A percentile compares a stretch with the other conserved stretches of the same genome.
phyloP scores from a whole-genome alignment of 1,284 basidiomycete species.

The Puccinia novopanici region DNA sequence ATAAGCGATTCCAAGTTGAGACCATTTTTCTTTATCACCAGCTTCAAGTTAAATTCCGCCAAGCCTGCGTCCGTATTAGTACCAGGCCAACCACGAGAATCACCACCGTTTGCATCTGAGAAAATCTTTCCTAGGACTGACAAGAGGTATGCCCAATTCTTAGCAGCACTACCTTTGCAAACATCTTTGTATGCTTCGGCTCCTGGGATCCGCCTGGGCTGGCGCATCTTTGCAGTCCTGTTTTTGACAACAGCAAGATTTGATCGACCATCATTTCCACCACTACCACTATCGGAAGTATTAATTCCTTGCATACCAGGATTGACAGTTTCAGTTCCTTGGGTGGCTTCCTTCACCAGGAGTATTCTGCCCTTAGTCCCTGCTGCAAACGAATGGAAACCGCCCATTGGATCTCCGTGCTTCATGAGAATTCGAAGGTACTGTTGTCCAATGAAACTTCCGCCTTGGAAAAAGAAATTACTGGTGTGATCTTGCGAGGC shows the following conservation, averaged over 20 bases:
- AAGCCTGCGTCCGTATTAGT: not conserved
- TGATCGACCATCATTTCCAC: no score
- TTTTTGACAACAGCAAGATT: not conserved
- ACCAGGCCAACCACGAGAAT: not conserved
- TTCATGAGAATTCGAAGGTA: not conserved
- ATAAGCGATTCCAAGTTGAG: not conserved
- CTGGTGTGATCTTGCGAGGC: not conserved
- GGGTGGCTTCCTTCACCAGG: not conserved
- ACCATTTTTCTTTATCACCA: not conserved
- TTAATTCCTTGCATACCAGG: no score
- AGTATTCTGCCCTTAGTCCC: not conserved
- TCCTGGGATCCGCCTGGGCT: not conserved
- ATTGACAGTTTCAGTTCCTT: not conserved
- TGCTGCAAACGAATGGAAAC: not conserved
- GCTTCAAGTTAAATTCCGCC: not conserved
- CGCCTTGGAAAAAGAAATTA: not conserved
- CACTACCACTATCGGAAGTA: no score
- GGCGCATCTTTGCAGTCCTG: not conserved
- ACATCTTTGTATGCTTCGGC: not conserved
- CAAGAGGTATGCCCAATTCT: not conserved
- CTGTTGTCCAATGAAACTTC: not conserved
- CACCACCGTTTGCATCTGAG: not conserved
- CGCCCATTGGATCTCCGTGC: not conserved
- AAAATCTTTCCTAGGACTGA: not conserved
- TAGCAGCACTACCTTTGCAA: not conserved